phyloP scores from a whole-genome alignment of 179 eudicot genomes.

The Silene noctiflora region DNA sequence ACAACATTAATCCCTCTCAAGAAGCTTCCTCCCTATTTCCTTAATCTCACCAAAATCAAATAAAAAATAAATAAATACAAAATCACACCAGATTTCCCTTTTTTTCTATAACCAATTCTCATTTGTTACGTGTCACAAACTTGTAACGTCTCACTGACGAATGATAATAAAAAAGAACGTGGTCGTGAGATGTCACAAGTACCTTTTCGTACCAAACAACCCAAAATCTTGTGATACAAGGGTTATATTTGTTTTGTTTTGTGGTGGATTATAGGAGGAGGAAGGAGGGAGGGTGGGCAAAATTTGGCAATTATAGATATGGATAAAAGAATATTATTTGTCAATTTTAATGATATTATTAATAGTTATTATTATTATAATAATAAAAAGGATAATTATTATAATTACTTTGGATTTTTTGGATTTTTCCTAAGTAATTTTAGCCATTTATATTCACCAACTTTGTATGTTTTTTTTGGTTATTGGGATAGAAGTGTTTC shows the following conservation, averaged over 20 bases:
- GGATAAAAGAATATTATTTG: slow-evolving; percentile 16
- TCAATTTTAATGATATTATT: neutral
- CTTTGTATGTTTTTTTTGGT: slow-evolving; percentile 10
- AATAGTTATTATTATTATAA: neutral
- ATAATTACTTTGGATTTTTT: neutral
- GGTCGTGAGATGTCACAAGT: too few species aligned
- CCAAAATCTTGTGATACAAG: slow-evolving; percentile 6
- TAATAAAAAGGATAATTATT: neutral
- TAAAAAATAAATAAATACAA: neutral
- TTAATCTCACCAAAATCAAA: neutral
- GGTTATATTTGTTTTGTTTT: neutral
- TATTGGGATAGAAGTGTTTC: neutral
- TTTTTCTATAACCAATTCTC: too few species aligned
- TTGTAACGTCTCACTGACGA: too few species aligned
- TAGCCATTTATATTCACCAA: slow-evolving; percentile 15
- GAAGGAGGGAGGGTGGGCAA: neutral
- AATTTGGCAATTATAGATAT: slow-evolving; percentile 8
- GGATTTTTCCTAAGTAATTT: slow-evolving; percentile 9
- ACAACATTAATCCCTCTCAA: neutral
- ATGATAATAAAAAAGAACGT: too few species aligned
- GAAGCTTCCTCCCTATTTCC: slow-evolving; percentile 16
- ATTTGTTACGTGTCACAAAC: too few species aligned
- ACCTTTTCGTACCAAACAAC: neutral
- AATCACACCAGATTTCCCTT: neutral
- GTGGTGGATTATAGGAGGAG: neutral